Evolutionary conservation across 495 filamentous ascomycete species (phyloP), one percentile per base, ranked within the genome.

Genomic region (Penicillium goetzii): DNA sequence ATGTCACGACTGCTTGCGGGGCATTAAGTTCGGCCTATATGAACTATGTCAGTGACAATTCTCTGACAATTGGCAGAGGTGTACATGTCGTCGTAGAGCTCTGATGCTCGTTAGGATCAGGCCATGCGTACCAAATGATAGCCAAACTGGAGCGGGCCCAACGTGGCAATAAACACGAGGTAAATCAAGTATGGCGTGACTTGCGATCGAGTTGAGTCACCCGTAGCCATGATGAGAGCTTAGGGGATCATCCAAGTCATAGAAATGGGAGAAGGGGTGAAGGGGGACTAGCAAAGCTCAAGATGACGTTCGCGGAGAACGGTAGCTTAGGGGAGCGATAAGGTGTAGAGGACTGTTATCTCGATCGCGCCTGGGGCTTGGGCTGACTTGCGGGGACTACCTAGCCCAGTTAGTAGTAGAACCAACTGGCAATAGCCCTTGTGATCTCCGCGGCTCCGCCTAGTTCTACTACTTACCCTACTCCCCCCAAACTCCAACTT

Each of bases 101-200:
- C 17, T 3, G 43, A 25, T 12, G 4, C 14, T 17, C 3, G 30
- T 47, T 30, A 32, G 26, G 57, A 25, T 14, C 45, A 14, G 33
- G 19, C 55, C 41, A 53, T 56, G 28, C 72, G 34, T 84, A 97
- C 94, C 75, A 99, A 75, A 76, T 98, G 96, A 72, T 89, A 97
- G 23, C 96, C 95, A 68, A 97, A 98, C 69, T 96, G 92, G 10
- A 97, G 84, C 3, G 95, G 91, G 6, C 92, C 93, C 17, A 96
- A 70, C 5, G 89, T 90, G 53, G 83, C 81, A 68, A 90, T 81
- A 50, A 82, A 76, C 34, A 92, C 80, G 45, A 91, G 74, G 65
- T 87, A 80, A 67, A 88, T 65, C 56, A 93, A 79, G 69, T 90
- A 92, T 38, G 82, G 76, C 17, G 89, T 90, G 43, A 79, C 73